A percentile compares a stretch with the other conserved stretches of the same genome.
Conservation (phyloP, 164 flowering plant species). For the Piper betle region DNA sequence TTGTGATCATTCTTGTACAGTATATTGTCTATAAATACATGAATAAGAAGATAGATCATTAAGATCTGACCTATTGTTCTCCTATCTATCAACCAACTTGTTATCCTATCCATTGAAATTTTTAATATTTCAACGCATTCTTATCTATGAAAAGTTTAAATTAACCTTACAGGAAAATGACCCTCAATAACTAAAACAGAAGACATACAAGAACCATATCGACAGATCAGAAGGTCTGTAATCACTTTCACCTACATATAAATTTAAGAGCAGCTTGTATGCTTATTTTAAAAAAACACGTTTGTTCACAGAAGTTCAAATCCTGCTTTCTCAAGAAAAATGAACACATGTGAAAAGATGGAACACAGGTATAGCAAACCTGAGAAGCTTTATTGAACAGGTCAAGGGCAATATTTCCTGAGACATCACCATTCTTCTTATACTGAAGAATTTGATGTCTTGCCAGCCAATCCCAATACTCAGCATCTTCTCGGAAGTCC, state of each 20-base stretch:
- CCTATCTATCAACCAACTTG: too few relatives aligned
- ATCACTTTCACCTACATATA: background rate
- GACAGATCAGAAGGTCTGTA: background rate
- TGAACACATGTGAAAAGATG: background rate
- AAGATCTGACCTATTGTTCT: too few relatives aligned
- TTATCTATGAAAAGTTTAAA: too few relatives aligned
- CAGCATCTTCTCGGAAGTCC: slow-evolving; percentile 56
- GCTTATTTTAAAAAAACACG: background rate
- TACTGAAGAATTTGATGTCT: slow-evolving; percentile 24
- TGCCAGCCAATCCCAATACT: slow-evolving; percentile 94
- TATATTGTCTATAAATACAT: too few relatives aligned
- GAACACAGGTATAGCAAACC: slow-evolving; percentile 19
- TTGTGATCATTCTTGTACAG: too few relatives aligned
- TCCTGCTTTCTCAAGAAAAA: background rate
- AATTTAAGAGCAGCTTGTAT: background rate
- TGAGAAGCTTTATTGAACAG: slow-evolving; percentile 38
- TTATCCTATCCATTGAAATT: too few relatives aligned
- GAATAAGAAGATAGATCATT: too few relatives aligned
- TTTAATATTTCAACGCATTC: too few relatives aligned
- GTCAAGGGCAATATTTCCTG: slow-evolving; percentile 8
- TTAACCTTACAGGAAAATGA: background rate
- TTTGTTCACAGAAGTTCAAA: background rate
- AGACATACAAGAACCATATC: background rate
- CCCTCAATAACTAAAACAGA: background rate
- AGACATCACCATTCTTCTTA: slow-evolving; percentile 10